Evolutionary conservation across 176 grass and related monocot genomes (phyloP).

Genomic region (Tillandsia fasciculata): DNA sequence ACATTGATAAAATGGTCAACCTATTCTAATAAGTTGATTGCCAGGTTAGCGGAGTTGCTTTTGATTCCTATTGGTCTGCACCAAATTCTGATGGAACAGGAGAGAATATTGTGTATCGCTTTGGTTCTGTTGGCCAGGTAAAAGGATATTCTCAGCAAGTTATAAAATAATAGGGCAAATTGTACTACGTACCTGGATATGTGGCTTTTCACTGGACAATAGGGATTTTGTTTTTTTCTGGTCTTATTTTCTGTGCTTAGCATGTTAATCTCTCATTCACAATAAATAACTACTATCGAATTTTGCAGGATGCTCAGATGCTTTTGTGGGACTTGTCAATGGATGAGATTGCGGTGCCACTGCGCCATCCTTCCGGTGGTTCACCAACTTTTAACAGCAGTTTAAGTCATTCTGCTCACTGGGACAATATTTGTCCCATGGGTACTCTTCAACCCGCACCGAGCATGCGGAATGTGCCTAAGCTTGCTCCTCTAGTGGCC

Average conservation of each 20-base stretch:
- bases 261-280: constrained; percentile 12
- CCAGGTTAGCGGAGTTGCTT: constrained; percentile 89
- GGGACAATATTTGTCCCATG: constrained; percentile 59
- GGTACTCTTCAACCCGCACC: constrained; percentile 78
- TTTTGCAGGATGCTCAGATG: constrained; percentile 64
- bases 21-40: constrained; percentile 20
- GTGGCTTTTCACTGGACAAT: background rate
- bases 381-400: constrained; percentile 62
- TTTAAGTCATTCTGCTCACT: constrained; percentile 61
- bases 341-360: constrained; percentile 73
- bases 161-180: constrained; percentile 1
- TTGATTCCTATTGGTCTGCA: constrained; percentile 84
- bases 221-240: constrained; percentile 2
- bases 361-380: constrained; percentile 47
- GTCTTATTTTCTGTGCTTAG: constrained; percentile 1
- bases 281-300: constrained; percentile 11
- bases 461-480: constrained; percentile 73
- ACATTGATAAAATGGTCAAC: background rate
- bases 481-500: constrained; percentile 70
- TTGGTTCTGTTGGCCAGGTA: constrained; percentile 96
- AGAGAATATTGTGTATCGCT: constrained; percentile 86
- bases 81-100: constrained; percentile 63
- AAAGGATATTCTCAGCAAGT: constrained; percentile 12
- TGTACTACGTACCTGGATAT: constrained; percentile 5
- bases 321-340: constrained; percentile 85